Percentiles rank a stretch among this genome's conserved stretches.
These are phyloP conservation scores for Diaporthe amygdali DNA, from an alignment of 2,329 filamentous ascomycete genomes.

Conservation along the genomic window DNA sequence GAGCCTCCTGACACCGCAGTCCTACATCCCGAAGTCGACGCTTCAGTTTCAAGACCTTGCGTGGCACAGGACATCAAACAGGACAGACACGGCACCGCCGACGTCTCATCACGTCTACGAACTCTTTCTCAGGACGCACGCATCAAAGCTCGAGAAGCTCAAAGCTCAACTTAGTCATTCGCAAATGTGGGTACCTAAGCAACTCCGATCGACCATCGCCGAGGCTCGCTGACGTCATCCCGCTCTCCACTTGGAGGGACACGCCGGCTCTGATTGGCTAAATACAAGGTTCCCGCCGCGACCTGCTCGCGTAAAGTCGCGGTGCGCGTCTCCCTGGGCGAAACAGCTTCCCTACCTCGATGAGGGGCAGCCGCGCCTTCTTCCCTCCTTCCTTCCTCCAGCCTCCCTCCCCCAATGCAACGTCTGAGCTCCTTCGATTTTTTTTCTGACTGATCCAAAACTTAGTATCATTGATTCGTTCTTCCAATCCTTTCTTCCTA, in stretches of 20 bases:
- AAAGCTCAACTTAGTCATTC: slow-evolving; percentile 19
- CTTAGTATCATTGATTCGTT: not conserved
- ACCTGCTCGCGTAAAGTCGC: slow-evolving; percentile 22
- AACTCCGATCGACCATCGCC: not conserved
- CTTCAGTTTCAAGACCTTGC: not conserved
- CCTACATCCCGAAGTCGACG: not conserved
- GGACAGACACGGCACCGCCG: not conserved
- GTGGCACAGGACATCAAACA: not conserved
- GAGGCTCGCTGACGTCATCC: slow-evolving; percentile 16
- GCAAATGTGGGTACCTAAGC: slow-evolving; percentile 17
- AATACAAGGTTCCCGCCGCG: not conserved
- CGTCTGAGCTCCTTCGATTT: not conserved
- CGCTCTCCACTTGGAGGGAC: not conserved
- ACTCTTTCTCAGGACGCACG: not conserved
- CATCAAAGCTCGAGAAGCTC: not conserved
- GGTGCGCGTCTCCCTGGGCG: slow-evolving; percentile 20
- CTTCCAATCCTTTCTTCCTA: not conserved
- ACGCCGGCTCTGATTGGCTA: slow-evolving; percentile 11
- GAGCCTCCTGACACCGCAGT: too few species aligned
- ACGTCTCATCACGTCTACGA: not conserved
- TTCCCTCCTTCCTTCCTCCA: not conserved
- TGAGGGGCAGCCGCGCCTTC: slow-evolving; percentile 19
- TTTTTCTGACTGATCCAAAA: not conserved
- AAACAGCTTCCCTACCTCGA: not conserved
- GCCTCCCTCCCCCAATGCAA: not conserved